phyloP scores from a whole-genome alignment of 768 basidiomycete genomes.

The Kwoniella mangroviensis region DNA sequence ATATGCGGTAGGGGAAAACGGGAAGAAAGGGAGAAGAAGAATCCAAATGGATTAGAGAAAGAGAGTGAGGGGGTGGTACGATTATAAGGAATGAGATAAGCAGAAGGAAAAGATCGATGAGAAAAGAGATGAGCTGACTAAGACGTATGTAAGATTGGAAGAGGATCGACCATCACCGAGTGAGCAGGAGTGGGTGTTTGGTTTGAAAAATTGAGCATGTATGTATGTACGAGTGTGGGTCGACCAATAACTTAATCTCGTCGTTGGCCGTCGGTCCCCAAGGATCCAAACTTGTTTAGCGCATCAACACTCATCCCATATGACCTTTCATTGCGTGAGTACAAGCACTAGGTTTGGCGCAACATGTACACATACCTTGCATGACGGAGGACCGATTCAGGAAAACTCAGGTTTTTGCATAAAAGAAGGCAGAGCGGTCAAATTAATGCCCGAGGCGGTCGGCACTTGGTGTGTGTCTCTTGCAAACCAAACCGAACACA shows the following conservation, averaged over 20 bases:
- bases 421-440: neutral
- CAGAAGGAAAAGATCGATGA: neutral
- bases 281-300: neutral
- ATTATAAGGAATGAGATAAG: neutral
- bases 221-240: neutral
- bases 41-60: neutral
- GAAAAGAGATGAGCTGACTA: too few relatives aligned
- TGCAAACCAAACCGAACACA: too few relatives aligned
- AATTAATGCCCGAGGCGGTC: too few relatives aligned
- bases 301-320: neutral
- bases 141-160: neutral
- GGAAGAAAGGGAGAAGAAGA: neutral
- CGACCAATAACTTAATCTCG: neutral
- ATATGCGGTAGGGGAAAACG: neutral
- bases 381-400: too few relatives aligned
- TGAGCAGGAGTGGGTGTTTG: neutral
- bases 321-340: neutral
- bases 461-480: too few relatives aligned
- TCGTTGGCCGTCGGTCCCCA: constrained; percentile 6
- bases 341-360: too few relatives aligned
- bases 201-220: neutral
- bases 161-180: neutral
- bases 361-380: neutral
- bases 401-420: neutral
- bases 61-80: neutral